Percentiles rank a stretch among this genome's conserved stretches.
phyloP scores from a whole-genome alignment of 768 basidiomycete genomes.

The Leccinum aurantiacum region DNA sequence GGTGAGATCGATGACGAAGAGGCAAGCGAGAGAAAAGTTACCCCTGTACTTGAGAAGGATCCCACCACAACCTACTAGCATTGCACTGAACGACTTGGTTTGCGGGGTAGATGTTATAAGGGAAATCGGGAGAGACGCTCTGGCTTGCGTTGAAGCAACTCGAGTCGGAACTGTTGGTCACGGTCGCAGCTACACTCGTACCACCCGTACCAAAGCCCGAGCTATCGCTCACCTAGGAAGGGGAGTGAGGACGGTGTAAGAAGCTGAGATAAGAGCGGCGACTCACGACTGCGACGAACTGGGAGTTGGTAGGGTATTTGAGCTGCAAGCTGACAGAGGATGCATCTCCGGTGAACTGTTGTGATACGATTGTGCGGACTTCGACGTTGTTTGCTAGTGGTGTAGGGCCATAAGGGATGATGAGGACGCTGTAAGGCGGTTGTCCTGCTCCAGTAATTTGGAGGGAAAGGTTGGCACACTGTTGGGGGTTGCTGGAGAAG shows the following conservation, averaged over 20 bases:
- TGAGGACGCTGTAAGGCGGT: slow-evolving; percentile 66
- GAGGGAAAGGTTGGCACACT: slow-evolving; percentile 66
- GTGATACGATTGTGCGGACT: slow-evolving; percentile 57
- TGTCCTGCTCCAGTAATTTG: slow-evolving; percentile 57
- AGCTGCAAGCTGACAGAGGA: slow-evolving; percentile 53
- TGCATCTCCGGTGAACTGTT: slow-evolving; percentile 46
- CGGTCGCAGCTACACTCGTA: slow-evolving; percentile 65
- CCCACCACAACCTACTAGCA: slow-evolving; percentile 67
- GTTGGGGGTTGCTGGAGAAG: slow-evolving; percentile 49
- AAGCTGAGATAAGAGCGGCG: neutral
- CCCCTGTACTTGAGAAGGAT: slow-evolving; percentile 51
- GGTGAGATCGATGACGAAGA: neutral
- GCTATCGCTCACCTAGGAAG: slow-evolving; percentile 53
- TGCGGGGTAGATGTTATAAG: slow-evolving; percentile 59
- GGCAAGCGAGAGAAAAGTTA: slow-evolving; percentile 28
- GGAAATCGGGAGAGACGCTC: slow-evolving; percentile 52
- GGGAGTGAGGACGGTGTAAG: neutral
- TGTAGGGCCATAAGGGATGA: slow-evolving; percentile 66
- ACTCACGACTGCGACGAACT: slow-evolving; percentile 77
- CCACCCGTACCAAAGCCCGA: slow-evolving; percentile 71
- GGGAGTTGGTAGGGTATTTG: slow-evolving; percentile 63
- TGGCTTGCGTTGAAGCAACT: slow-evolving; percentile 58
- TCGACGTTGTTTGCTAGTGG: slow-evolving; percentile 64
- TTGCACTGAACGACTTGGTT: slow-evolving; percentile 68
- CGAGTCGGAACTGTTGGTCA: slow-evolving; percentile 48